Conservation (phyloP, 2,329 filamentous ascomycete species). For the Seiridium unicorne region DNA sequence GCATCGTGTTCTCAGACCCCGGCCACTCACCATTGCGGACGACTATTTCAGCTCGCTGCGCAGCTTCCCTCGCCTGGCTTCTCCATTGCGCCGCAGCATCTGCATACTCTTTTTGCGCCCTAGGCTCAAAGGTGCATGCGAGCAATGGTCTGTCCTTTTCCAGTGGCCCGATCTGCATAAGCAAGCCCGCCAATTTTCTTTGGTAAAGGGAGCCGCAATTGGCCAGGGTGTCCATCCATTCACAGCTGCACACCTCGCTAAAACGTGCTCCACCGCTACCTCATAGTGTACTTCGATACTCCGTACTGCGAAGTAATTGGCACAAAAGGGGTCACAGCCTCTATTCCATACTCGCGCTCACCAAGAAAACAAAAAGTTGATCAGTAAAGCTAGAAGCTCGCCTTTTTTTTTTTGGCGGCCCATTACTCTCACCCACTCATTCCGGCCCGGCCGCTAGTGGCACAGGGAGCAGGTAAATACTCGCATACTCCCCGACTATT, state of each 20-base stretch:
- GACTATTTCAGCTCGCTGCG: neutral
- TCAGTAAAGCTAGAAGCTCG: neutral
- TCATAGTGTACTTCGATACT: neutral
- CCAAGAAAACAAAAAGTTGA: too few species aligned
- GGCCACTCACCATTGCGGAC: too few species aligned
- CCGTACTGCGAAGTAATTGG: neutral
- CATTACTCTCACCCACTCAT: neutral
- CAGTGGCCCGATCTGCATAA: constrained; percentile 1
- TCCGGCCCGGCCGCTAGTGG: constrained; percentile 3
- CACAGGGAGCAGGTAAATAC: constrained; percentile 2
- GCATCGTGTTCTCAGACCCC: too few species aligned
- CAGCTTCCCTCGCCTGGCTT: too few species aligned
- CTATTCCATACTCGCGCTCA: neutral
- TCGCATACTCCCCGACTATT: neutral
- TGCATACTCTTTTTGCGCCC: neutral
- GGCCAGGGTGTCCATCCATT: neutral
- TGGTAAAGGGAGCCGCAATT: neutral
- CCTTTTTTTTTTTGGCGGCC: neutral
- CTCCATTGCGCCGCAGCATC: too few species aligned
- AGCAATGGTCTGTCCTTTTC: neutral
- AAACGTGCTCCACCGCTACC: neutral
- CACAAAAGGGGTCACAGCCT: neutral
- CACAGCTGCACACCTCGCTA: neutral
- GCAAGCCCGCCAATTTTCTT: neutral
- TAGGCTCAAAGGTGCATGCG: neutral